Evolutionary conservation across 2,329 filamentous ascomycete genomes (phyloP), one percentile per base, ranked within the genome.

Genomic region (Exophiala aquamarina): DNA sequence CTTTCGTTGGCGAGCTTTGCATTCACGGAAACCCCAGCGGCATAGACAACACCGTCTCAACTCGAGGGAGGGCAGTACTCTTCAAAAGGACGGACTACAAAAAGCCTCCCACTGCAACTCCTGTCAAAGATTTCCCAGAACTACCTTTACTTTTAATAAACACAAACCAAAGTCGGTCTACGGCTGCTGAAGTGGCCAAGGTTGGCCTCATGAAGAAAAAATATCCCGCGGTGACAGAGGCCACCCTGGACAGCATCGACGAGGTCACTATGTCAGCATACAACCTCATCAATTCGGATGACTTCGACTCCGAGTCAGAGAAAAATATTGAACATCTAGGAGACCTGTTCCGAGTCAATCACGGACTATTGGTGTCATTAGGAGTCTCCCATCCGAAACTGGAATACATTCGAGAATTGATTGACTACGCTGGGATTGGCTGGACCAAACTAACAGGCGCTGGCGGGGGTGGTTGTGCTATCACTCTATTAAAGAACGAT

Each of bases 381-480:
- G 93, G 93, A 6, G 93, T 97, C 20, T 97, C 91, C 2, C 93
- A 98, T 67, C 94, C 93, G 1, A 84, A 90, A 37, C 77, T 98
- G 19, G 93, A 98, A 70, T 83, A 92, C 23, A 84, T 98, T 59
- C 83, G 93, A 53, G 92, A 95, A 69, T 74, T 98, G 19, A 86
- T 95, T 39, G 92, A 98, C 58, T 83, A 93, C 59, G 81, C 89
- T 47, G 87, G 86, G 32, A 87, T 96, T 46, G 93, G 93, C 21
- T 98, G 91, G 91, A 96, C 93, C 10, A 98, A 98, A 67, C 78
- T 98, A 47, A 98, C 93, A 0, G 93, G 93, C 26, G 93, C 93
- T 1, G 93, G 93, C 17, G 94, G 93, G 10, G 94, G 93, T 47
- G 93, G 93, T 2, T 97, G 94, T 68, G 92, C 91, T 3, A 97